phyloP scores from a whole-genome alignment of 2,329 filamentous ascomycete species.

The Lizonia empirigonia region DNA sequence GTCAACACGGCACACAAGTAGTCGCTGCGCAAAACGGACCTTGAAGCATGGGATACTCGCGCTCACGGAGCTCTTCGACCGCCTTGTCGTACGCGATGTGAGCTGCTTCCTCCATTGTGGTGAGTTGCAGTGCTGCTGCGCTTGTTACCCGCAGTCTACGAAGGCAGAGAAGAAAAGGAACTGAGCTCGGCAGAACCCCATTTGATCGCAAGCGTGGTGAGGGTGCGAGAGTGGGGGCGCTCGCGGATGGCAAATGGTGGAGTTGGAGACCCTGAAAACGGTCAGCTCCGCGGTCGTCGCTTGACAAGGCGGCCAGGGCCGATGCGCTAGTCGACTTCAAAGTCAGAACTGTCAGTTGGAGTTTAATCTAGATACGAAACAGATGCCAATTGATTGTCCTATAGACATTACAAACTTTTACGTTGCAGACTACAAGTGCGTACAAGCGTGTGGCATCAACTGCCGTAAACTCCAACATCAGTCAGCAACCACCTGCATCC shows the following conservation, averaged over 20 bases:
- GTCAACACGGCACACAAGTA: constrained; percentile 9
- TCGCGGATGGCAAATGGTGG: constrained; percentile 39
- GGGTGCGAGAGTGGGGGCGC: constrained; percentile 42
- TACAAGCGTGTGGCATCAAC: not conserved
- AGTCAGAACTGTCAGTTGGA: not conserved
- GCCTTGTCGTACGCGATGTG: constrained; percentile 59
- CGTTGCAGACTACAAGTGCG: not conserved
- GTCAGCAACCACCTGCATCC: not conserved
- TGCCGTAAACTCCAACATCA: not conserved
- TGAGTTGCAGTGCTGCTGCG: not conserved
- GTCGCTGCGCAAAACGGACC: constrained; percentile 52
- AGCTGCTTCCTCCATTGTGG: constrained; percentile 37
- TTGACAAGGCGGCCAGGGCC: constrained; percentile 11
- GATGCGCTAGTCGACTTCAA: constrained; percentile 5
- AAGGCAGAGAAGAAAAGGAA: constrained; percentile 11
- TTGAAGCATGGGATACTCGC: constrained; percentile 73
- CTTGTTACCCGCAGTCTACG: constrained; percentile 32
- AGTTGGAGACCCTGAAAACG: constrained; percentile 18
- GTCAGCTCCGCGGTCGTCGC: constrained; percentile 13
- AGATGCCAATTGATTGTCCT: not conserved
- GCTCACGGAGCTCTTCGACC: constrained; percentile 63
- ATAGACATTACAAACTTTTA: not conserved
- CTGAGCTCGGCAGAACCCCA: constrained; percentile 25
- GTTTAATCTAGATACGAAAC: not conserved
- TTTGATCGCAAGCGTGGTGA: constrained; percentile 32